Percentiles rank a stretch among this genome's conserved stretches.
Conservation (phyloP, 1,284 basidiomycete genomes). For the Sporisorium reilianum region DNA sequence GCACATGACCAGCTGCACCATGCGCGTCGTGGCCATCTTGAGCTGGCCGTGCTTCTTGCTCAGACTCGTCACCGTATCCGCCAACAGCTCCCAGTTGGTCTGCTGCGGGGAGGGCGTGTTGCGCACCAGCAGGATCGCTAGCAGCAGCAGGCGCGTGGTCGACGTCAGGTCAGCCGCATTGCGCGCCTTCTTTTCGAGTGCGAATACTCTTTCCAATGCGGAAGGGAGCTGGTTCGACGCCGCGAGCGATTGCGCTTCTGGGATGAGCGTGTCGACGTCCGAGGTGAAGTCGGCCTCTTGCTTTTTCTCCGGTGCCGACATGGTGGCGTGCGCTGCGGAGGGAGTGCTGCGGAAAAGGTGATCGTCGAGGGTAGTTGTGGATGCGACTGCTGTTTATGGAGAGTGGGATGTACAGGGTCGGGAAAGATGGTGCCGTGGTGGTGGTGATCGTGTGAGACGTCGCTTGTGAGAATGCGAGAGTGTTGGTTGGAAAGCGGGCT, state of each 20-base stretch:
- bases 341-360: not conserved
- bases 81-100: conserved; percentile 58
- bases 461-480: conserved; percentile 2
- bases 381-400: not conserved
- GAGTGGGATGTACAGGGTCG: not conserved
- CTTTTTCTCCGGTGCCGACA: conserved; percentile 69
- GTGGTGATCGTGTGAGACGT: conserved; percentile 1
- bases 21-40: conserved; percentile 86
- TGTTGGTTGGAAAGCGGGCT: conserved; percentile 27
- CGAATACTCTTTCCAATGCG: conserved; percentile 88
- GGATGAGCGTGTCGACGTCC: conserved; percentile 72
- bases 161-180: conserved; percentile 94
- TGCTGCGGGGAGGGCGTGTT: conserved; percentile 39
- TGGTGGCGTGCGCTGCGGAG: conserved; percentile 8
- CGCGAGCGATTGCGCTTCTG: conserved; percentile 71
- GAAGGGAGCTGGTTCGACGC: conserved; percentile 81
- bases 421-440: not conserved
- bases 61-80: conserved; percentile 59
- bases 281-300: conserved; percentile 74
- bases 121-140: conserved; percentile 72
- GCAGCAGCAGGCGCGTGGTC: conserved; percentile 86
- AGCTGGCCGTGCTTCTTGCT: conserved; percentile 98
- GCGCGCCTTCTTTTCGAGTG: conserved; percentile 93
- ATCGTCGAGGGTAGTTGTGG: not conserved
- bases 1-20: conserved; percentile 75